A percentile compares a stretch with the other conserved stretches of the same genome.
Conservation (phyloP, 495 filamentous ascomycete genomes). For the Penicillium steckii region DNA sequence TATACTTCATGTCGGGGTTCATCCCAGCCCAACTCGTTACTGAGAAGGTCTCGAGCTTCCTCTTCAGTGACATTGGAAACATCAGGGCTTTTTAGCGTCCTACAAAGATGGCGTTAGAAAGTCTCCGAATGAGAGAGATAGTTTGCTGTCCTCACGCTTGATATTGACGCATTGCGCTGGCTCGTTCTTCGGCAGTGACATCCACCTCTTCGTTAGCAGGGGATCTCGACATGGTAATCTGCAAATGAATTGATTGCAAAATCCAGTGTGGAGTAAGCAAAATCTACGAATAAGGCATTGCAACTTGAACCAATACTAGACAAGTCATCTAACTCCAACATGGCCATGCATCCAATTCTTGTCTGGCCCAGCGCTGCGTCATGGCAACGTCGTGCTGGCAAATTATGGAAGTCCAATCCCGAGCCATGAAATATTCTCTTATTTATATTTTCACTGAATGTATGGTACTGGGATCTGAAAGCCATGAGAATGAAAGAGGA, state of each 20-base stretch:
- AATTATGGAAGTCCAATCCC: background rate
- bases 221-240: constrained; percentile 14
- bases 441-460: too few relatives aligned
- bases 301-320: too few relatives aligned
- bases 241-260: too few relatives aligned
- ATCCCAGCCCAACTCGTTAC: constrained; percentile 25
- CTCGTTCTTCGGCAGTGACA: constrained; percentile 19
- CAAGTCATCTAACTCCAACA: too few relatives aligned
- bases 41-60: constrained; percentile 38
- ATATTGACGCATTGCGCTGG: constrained; percentile 27
- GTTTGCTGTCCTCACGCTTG: constrained; percentile 20
- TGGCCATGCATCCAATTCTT: background rate
- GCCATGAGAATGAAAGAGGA: background rate
- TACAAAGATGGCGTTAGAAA: constrained; percentile 6
- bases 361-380: background rate
- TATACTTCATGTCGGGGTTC: constrained; percentile 15
- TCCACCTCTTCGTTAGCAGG: constrained; percentile 15
- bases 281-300: too few relatives aligned
- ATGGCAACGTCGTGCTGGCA: background rate
- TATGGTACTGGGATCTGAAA: background rate
- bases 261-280: too few relatives aligned
- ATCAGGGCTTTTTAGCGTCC: constrained; percentile 41
- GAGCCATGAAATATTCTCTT: background rate
- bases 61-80: constrained; percentile 42
- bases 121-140: too few relatives aligned